Evolutionary conservation across 2,329 filamentous ascomycete species (phyloP).

Genomic region (Exophiala mesophila): DNA sequence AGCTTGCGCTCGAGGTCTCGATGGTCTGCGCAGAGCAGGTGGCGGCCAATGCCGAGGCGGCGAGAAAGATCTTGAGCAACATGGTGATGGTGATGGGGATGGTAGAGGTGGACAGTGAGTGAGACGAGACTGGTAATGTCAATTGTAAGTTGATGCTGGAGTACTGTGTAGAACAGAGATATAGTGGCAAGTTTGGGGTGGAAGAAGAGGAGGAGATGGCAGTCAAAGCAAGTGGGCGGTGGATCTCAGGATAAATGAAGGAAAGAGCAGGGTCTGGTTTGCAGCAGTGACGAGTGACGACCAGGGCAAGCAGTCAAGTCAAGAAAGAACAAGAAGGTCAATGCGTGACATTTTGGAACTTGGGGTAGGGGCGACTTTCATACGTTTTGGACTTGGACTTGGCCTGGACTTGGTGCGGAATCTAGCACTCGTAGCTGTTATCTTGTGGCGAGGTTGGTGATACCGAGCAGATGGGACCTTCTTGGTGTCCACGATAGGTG

Average conservation of each 20-base stretch:
- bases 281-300: constrained; percentile 1
- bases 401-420: too few species aligned
- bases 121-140: constrained; percentile 13
- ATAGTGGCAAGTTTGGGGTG: too few species aligned
- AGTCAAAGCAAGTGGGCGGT: constrained; percentile 3
- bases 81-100: constrained; percentile 18
- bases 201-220: constrained; percentile 1
- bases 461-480: too few species aligned
- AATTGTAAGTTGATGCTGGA: constrained; percentile 19
- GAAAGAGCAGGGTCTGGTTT: neutral
- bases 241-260: neutral
- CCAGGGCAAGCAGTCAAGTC: neutral
- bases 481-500: too few species aligned
- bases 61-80: constrained; percentile 22
- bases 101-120: constrained; percentile 2
- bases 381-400: neutral
- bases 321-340: neutral
- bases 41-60: constrained; percentile 18
- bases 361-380: constrained; percentile 10
- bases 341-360: neutral
- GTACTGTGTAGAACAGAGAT: constrained; percentile 11
- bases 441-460: too few species aligned
- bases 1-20: constrained; percentile 23
- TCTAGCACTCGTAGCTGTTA: neutral
- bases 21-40: constrained; percentile 20